Conservation (phyloP, 1,284 basidiomycete genomes). For the Spongispora temasekensis region DNA sequence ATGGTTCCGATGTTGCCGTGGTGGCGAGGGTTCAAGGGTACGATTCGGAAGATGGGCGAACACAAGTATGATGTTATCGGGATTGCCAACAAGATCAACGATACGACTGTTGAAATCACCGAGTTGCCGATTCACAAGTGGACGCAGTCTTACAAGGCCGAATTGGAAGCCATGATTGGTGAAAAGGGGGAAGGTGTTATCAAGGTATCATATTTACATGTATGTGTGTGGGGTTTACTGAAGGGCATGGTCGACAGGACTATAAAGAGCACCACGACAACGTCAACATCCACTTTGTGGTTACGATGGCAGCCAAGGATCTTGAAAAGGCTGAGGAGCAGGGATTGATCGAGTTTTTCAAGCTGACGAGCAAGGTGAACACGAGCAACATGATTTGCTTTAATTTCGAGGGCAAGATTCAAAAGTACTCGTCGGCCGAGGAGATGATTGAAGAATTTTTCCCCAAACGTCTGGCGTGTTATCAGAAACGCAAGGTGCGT, state of each 20-base stretch:
- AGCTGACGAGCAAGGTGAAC: constrained; percentile 79
- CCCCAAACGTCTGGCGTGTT: constrained; percentile 85
- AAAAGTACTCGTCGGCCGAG: constrained; percentile 88
- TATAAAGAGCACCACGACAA: constrained; percentile 97
- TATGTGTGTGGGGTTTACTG: background rate
- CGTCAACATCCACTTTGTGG: constrained; percentile 86
- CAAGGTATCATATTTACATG: constrained; percentile 47
- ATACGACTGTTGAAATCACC: constrained; percentile 91
- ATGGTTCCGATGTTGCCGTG: constrained; percentile 88
- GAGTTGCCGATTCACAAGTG: constrained; percentile 96
- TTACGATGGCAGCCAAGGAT: constrained; percentile 82
- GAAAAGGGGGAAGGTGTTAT: constrained; percentile 71
- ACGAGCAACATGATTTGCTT: constrained; percentile 99
- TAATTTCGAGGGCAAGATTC: constrained; percentile 95
- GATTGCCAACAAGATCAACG: constrained; percentile 75
- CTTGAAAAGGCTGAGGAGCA: constrained; percentile 88
- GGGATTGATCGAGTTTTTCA: constrained; percentile 91
- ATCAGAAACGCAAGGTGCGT: constrained; percentile 89
- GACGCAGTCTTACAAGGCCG: constrained; percentile 92
- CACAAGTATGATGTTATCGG: constrained; percentile 91
- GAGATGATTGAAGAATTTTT: constrained; percentile 96
- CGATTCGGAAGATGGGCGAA: constrained; percentile 78
- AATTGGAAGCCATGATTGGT: constrained; percentile 79
- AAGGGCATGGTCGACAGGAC: constrained; percentile 54
- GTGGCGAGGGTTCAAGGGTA: constrained; percentile 96